A percentile compares a stretch with the other conserved stretches of the same genome.
phyloP scores from a whole-genome alignment of 768 basidiomycete genomes.

The Tricholoma furcatifolium region DNA sequence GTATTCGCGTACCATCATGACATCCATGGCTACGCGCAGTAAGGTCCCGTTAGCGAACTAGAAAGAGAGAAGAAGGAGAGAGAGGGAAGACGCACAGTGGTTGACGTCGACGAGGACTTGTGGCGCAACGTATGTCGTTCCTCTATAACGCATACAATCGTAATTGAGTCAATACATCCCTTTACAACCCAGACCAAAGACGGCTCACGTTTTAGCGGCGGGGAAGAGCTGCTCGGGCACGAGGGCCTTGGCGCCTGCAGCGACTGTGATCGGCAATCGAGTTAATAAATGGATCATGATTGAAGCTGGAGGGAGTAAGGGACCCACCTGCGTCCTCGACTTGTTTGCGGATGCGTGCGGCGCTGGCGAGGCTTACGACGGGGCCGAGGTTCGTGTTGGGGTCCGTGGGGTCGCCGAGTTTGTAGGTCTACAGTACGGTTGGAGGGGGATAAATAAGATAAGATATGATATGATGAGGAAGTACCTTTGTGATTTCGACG shows the following conservation, averaged over 20 bases:
- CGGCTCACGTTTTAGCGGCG: conserved; percentile 63
- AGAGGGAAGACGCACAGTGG: conserved; percentile 80
- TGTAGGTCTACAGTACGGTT: conserved; percentile 54
- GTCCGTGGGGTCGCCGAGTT: conserved; percentile 82
- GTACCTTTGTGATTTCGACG: conserved; percentile 71
- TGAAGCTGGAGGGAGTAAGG: background rate
- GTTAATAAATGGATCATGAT: too few species aligned
- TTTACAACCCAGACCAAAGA: background rate
- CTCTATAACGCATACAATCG: conserved; percentile 46
- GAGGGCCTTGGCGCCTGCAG: conserved; percentile 76
- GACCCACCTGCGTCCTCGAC: conserved; percentile 74
- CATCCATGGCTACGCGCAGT: conserved; percentile 67
- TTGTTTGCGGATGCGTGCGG: conserved; percentile 83
- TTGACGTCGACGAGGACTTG: conserved; percentile 89
- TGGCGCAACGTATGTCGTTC: conserved; percentile 85
- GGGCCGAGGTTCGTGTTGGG: conserved; percentile 83
- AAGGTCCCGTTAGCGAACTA: background rate
- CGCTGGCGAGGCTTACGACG: conserved; percentile 87
- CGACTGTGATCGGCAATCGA: conserved; percentile 40
- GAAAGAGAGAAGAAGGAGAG: background rate
- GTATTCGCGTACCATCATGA: conserved; percentile 70
- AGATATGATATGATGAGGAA: too few species aligned
- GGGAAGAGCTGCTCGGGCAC: conserved; percentile 68
- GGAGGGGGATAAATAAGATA: background rate
- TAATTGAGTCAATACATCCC: background rate